Evolutionary conservation across 176 grass and related monocot genomes (phyloP), one percentile per base, ranked within the genome.

Genomic region (Carex scoparia): DNA sequence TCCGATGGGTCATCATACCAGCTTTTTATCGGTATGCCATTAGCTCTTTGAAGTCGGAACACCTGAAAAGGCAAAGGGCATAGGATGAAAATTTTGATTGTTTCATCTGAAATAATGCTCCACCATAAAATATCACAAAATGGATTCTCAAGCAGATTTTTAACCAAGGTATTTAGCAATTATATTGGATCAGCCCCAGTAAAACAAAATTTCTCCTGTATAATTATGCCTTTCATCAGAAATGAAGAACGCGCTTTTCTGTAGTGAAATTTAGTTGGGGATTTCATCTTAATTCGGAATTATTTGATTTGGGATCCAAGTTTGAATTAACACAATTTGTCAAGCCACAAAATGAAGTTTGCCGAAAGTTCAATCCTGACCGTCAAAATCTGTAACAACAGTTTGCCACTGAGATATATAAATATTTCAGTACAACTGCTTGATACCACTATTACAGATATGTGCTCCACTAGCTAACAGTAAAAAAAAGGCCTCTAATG

Each of bases 11-110:
- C 92, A 30, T 94, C 92, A 66, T 92, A 97, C 94, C 94, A 97
- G 65, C 94, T 97, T 74, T 97, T 97, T 65, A 97, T 97, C 5
- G 94, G 92, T 81, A 97, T 97, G 7, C 94, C 94, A 23, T 97
- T 97, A 86, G 94, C 88, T 51, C 92, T 85, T 76, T 97, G 94
- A 84, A 94, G 85, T 63, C 84, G 90, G 88, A 92, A 97, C 82
- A 97, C 94, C 94, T 97, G 88, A 48, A 85, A 75, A 13, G 82
- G 81, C 23, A 85, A 18, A n/a, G 2, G 57, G 57, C 57, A 58
- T 14, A 18, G 57, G 57, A 59, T 3, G 54, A 57, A 15, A 57
- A 57, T 58, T 5, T 59, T 59, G 57, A 59, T 59, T 59, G 16
- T 16, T 14, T 59, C 14, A 59, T 59, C 57, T 59, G 57, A 59